A percentile compares a stretch with the other conserved stretches of the same genome.
Conservation (phyloP, 2,329 filamentous ascomycete genomes). For the Penicillium sp. region DNA sequence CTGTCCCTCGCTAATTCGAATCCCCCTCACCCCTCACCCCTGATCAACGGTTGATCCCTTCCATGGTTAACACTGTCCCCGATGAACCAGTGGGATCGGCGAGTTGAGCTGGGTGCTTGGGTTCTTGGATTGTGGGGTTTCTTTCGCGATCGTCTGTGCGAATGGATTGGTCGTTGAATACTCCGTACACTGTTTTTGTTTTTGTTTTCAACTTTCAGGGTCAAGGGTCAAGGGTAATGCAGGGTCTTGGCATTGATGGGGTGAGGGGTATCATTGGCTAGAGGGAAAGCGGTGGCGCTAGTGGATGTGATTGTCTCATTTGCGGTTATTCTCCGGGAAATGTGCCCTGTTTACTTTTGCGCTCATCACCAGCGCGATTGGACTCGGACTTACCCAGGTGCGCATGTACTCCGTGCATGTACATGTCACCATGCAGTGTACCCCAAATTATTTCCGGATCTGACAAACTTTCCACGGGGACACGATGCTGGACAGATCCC, state of each 20-base stretch:
- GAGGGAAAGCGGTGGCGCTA: background rate
- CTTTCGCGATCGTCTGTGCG: conserved; percentile 1
- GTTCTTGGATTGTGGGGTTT: conserved; percentile 9
- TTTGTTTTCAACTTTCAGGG: background rate
- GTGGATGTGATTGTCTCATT: background rate
- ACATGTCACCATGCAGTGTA: background rate
- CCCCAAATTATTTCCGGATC: background rate
- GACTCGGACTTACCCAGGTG: background rate
- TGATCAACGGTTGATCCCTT: conserved; percentile 22
- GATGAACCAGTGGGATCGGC: conserved; percentile 22
- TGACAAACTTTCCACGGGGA: background rate
- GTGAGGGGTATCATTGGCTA: background rate
- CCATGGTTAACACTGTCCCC: background rate
- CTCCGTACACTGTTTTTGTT: background rate
- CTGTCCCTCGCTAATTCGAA: background rate
- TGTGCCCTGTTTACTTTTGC: background rate
- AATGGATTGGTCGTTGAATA: background rate
- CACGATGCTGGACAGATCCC: background rate
- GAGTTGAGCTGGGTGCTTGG: conserved; percentile 5
- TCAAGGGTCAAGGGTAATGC: background rate
- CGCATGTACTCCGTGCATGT: background rate
- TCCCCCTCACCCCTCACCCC: conserved; percentile 4
- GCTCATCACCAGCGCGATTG: background rate
- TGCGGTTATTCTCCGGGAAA: conserved; percentile 1
- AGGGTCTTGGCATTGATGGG: background rate